phyloP scores from a whole-genome alignment of 2,329 filamentous ascomycete species.

The Aureobasidium sp. region DNA sequence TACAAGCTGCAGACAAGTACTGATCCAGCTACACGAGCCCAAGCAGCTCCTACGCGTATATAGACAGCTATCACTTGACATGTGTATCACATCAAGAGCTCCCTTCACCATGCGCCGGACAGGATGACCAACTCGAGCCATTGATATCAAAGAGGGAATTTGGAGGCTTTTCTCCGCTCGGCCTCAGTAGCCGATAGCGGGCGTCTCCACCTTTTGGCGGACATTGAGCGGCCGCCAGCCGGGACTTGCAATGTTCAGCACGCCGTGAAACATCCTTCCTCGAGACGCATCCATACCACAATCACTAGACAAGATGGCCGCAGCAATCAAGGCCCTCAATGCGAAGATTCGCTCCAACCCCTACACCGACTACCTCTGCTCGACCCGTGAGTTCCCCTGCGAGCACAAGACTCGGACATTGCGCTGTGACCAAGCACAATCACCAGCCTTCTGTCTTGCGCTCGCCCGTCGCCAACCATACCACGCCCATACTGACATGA shows the following conservation, averaged over 20 bases:
- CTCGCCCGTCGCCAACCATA: not conserved
- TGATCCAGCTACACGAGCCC: not conserved
- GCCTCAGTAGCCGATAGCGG: constrained; percentile 4
- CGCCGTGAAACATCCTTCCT: constrained; percentile 6
- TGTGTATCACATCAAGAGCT: not conserved
- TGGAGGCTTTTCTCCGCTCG: constrained; percentile 1
- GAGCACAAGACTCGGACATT: not conserved
- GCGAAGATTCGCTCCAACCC: constrained; percentile 45
- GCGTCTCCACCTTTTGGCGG: not conserved
- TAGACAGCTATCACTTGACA: not conserved
- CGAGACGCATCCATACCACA: not conserved
- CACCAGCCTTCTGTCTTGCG: not conserved
- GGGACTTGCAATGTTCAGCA: not conserved
- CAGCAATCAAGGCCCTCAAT: constrained; percentile 46
- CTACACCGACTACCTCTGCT: constrained; percentile 45
- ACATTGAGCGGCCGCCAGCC: not conserved
- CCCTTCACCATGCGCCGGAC: not conserved
- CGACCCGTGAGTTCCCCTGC: constrained; percentile 38
- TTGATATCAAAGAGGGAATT: not conserved
- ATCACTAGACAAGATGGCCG: constrained; percentile 35
- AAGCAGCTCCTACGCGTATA: not conserved
- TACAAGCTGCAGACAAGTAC: not conserved
- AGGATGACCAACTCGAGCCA: not conserved
- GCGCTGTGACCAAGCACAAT: not conserved
- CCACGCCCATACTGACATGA: not conserved